Evolutionary conservation across 805 yeast species (phyloP).

Genomic region (Cyberlindnera japonica): DNA sequence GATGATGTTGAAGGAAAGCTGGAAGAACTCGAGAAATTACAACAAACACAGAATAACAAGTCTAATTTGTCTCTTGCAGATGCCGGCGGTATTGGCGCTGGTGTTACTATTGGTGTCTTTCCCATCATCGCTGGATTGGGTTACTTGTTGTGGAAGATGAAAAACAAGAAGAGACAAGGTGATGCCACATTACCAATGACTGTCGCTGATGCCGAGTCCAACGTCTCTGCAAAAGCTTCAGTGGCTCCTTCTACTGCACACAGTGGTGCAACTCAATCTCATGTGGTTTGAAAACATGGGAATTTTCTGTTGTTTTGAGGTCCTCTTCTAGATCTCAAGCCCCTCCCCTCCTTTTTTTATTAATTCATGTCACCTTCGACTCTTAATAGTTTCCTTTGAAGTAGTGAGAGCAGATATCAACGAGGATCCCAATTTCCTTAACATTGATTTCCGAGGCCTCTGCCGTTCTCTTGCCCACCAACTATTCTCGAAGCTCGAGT

Average conservation of each 20-base stretch:
- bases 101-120: constrained; percentile 40
- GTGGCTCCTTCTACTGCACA: constrained; percentile 2
- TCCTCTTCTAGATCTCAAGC: background rate
- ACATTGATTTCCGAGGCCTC: no score
- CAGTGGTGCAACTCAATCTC: constrained; percentile 8
- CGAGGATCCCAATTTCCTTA: no score
- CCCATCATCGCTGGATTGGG: constrained; percentile 31
- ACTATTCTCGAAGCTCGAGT: no score
- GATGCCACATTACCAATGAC: constrained; percentile 3
- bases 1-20: constrained; percentile 13
- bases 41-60: background rate
- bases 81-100: constrained; percentile 53
- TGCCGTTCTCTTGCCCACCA: no score
- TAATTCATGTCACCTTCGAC: no score
- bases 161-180: background rate
- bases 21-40: constrained; percentile 22
- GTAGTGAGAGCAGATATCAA: no score
- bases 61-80: constrained; percentile 33
- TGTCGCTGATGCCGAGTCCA: background rate
- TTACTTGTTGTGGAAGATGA: constrained; percentile 21
- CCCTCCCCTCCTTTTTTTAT: no score
- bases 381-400: no score
- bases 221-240: background rate
- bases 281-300: no score
- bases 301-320: no score